Conservation (phyloP, 2,329 filamentous ascomycete genomes). For the Ophiocordyceps camponoti-leonardi region DNA sequence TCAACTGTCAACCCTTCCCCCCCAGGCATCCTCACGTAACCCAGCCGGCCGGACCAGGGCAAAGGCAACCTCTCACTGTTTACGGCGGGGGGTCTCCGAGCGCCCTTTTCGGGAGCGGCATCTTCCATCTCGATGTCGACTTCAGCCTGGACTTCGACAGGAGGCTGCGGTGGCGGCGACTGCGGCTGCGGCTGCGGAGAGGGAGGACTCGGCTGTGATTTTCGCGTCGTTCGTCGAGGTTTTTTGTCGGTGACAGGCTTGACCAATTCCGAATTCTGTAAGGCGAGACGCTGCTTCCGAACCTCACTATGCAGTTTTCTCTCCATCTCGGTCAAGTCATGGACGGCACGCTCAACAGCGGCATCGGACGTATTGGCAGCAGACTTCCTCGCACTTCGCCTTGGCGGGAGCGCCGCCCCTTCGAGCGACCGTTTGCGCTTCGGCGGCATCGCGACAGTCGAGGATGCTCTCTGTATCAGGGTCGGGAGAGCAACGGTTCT, state of each 20-base stretch:
- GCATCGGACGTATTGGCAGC: slow-evolving; percentile 4
- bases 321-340: slow-evolving; percentile 32
- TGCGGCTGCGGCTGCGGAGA: no score
- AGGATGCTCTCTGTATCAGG: not conserved
- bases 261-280: slow-evolving; percentile 22
- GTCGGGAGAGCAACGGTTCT: not conserved
- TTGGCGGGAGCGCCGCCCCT: slow-evolving; percentile 5
- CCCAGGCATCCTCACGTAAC: slow-evolving; percentile 47
- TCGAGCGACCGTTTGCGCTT: slow-evolving; percentile 19
- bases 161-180: not conserved
- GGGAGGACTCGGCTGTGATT: not conserved
- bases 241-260: not conserved
- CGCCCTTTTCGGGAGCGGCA: slow-evolving; percentile 16
- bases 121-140: slow-evolving; percentile 4
- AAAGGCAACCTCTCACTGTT: slow-evolving; percentile 72
- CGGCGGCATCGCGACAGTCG: slow-evolving; percentile 13
- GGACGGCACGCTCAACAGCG: slow-evolving; percentile 21
- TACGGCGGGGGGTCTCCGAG: slow-evolving; percentile 50
- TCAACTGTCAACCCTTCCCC: not conserved
- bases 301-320: slow-evolving; percentile 22
- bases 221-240: not conserved
- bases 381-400: slow-evolving; percentile 11
- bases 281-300: slow-evolving; percentile 27
- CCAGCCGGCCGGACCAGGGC: slow-evolving; percentile 78
- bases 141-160: not conserved